phyloP scores from a whole-genome alignment of 2,329 filamentous ascomycete species.

The Drechslera avenae region DNA sequence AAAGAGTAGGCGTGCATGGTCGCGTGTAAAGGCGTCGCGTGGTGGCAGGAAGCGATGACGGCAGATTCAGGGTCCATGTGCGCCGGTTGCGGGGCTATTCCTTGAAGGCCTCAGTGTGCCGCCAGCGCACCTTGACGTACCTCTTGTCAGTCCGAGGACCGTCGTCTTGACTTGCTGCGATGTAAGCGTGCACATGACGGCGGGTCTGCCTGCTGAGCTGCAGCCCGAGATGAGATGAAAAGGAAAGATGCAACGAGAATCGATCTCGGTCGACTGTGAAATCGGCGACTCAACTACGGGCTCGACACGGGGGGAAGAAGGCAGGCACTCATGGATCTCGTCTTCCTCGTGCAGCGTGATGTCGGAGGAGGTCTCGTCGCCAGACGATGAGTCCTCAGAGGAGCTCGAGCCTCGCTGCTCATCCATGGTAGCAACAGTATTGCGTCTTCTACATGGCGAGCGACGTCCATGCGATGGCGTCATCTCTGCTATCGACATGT shows the following conservation, averaged over 20 bases:
- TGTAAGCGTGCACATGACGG: constrained; percentile 39
- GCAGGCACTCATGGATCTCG: constrained; percentile 3
- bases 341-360: constrained; percentile 16
- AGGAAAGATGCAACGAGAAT: constrained; percentile 19
- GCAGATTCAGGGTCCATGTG: constrained; percentile 24
- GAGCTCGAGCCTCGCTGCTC: constrained; percentile 19
- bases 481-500: constrained; percentile 5
- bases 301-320: background rate
- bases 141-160: constrained; percentile 18
- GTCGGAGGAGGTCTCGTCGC: constrained; percentile 24
- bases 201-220: constrained; percentile 27
- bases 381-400: constrained; percentile 17
- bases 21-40: constrained; percentile 26
- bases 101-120: background rate
- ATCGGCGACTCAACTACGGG: constrained; percentile 2
- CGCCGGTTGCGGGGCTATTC: constrained; percentile 16
- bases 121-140: constrained; percentile 16
- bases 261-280: constrained; percentile 2
- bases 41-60: constrained; percentile 29
- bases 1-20: constrained; percentile 25
- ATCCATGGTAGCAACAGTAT: constrained; percentile 23
- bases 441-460: constrained; percentile 31
- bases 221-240: constrained; percentile 38
- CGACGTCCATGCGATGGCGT: constrained; percentile 21
- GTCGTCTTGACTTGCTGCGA: constrained; percentile 25